phyloP scores from a whole-genome alignment of 2,329 filamentous ascomycete species.

The Akanthomyces muscarius region DNA sequence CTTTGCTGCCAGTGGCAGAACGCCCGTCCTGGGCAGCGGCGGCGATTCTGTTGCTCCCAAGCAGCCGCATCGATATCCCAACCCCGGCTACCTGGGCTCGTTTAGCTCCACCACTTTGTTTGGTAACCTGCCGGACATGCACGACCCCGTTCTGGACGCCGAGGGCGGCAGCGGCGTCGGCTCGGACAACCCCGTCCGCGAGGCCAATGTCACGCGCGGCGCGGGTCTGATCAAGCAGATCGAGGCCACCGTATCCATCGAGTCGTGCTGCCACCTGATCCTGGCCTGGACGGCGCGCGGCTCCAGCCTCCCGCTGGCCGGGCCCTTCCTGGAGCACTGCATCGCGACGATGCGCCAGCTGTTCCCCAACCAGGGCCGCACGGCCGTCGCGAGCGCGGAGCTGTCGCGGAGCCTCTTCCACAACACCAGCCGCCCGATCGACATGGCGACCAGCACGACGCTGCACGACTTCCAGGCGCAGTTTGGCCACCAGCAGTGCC shows the following conservation, averaged over 20 bases:
- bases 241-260: conserved; percentile 14
- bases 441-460: conserved; percentile 1
- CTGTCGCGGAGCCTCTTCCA: conserved; percentile 19
- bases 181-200: conserved; percentile 12
- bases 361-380: conserved; percentile 9
- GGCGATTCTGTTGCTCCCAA: conserved; percentile 9
- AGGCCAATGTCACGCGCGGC: conserved; percentile 12
- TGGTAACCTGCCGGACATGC: conserved; percentile 13
- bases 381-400: not conserved
- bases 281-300: conserved; percentile 15
- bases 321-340: conserved; percentile 17
- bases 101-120: conserved; percentile 21
- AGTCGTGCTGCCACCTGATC: conserved; percentile 12
- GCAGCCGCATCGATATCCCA: conserved; percentile 12
- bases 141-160: not conserved
- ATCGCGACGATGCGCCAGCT: conserved; percentile 10
- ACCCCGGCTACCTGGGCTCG: conserved; percentile 14
- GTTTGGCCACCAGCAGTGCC: conserved; percentile 19
- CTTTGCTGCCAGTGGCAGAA: conserved; percentile 1
- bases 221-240: conserved; percentile 15
- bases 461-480: conserved; percentile 19
- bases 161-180: not conserved
- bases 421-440: conserved; percentile 18
- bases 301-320: conserved; percentile 14
- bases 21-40: not conserved